These are phyloP conservation scores for Escovopsis sp. DNA, from an alignment of 2,329 filamentous ascomycete species.

Conservation along the genomic window DNA sequence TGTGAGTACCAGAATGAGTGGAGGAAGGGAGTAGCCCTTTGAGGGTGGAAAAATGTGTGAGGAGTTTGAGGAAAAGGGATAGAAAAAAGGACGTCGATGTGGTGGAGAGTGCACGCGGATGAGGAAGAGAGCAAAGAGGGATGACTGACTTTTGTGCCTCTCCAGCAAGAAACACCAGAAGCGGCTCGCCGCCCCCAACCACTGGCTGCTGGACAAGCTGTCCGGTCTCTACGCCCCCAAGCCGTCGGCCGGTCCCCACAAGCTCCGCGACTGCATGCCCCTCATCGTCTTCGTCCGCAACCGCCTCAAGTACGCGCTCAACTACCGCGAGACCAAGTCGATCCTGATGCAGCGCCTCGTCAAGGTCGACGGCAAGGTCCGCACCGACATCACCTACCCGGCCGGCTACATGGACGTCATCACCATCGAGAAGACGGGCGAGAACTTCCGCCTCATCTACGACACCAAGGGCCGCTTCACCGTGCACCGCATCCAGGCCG, in stretches of 20 bases:
- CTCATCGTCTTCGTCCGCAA: slow-evolving; percentile 96
- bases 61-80: not conserved
- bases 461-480: slow-evolving; percentile 99
- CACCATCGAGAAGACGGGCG: slow-evolving; percentile 97
- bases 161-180: slow-evolving; percentile 97
- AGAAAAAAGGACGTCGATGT: not conserved
- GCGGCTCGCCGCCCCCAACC: slow-evolving; percentile 95
- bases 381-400: slow-evolving; percentile 95
- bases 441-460: slow-evolving; percentile 99
- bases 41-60: too few species aligned
- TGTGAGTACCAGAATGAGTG: slow-evolving; percentile 28
- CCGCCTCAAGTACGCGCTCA: slow-evolving; percentile 98
- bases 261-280: slow-evolving; percentile 97
- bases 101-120: too few species aligned
- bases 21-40: too few species aligned
- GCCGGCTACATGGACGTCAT: slow-evolving; percentile 99
- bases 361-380: slow-evolving; percentile 99
- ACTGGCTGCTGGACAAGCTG: slow-evolving; percentile 99
- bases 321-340: slow-evolving; percentile 90
- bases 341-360: slow-evolving; percentile 99
- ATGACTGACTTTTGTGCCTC: slow-evolving; percentile 18
- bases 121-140: not conserved
- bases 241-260: slow-evolving; percentile 82
- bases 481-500: slow-evolving; percentile 95
- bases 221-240: slow-evolving; percentile 70